These are phyloP conservation scores for Coprinopsis marcescibilis DNA, from an alignment of 768 basidiomycete species.

Conservation along the genomic window DNA sequence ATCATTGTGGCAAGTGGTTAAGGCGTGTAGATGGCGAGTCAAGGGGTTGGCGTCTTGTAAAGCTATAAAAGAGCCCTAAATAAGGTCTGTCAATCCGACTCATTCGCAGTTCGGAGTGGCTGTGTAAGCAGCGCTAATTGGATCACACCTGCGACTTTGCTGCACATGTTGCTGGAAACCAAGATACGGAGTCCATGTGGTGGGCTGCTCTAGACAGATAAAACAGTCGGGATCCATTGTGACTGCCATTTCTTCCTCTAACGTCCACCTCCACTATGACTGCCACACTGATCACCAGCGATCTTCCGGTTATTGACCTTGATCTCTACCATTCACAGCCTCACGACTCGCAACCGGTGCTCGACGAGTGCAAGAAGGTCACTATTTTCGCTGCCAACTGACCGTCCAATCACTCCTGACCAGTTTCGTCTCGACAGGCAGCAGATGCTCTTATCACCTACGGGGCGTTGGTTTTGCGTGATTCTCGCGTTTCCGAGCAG, in stretches of 20 bases:
- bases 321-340: slow-evolving; percentile 57
- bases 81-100: slow-evolving; percentile 21
- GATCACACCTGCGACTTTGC: too few relatives aligned
- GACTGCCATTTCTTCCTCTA: not conserved
- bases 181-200: not conserved
- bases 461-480: slow-evolving; percentile 82
- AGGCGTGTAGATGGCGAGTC: slow-evolving; percentile 27
- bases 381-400: slow-evolving; percentile 9
- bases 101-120: slow-evolving; percentile 13
- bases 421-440: slow-evolving; percentile 42
- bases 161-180: not conserved
- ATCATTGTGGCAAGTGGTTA: slow-evolving; percentile 35
- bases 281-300: slow-evolving; percentile 34
- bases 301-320: slow-evolving; percentile 73
- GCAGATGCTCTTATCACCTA: slow-evolving; percentile 78
- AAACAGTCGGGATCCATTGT: not conserved
- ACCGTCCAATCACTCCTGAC: slow-evolving; percentile 4
- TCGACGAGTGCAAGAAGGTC: slow-evolving; percentile 65
- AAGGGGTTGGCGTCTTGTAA: slow-evolving; percentile 24
- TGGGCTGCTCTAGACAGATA: not conserved
- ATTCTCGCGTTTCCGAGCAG: slow-evolving; percentile 76
- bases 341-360: slow-evolving; percentile 39
- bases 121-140: slow-evolving; percentile 8
- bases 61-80: slow-evolving; percentile 19
- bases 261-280: slow-evolving; percentile 2